Evolutionary conservation across 225 moss, liverwort and hornwort species (phyloP).

Genomic region (Pseudoscleropodium purum): DNA sequence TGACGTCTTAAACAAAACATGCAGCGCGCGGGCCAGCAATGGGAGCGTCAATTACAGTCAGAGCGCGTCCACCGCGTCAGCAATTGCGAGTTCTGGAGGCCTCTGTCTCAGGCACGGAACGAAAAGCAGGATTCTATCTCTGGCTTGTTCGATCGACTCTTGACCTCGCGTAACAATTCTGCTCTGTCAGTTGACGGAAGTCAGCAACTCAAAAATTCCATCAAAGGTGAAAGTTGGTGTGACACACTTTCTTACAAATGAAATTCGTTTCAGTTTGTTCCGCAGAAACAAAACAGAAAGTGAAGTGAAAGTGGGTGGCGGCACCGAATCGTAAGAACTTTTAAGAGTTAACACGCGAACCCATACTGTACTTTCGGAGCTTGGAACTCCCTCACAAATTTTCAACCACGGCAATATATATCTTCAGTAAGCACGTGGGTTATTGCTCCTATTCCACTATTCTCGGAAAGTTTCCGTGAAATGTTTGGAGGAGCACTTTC

Average conservation of each 20-base stretch:
- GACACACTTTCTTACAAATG: too few species aligned
- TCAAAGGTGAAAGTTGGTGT: not conserved
- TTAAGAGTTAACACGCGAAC: too few species aligned
- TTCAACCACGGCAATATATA: too few species aligned
- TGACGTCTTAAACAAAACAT: not conserved
- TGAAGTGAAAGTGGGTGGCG: too few species aligned
- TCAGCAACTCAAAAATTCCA: not conserved
- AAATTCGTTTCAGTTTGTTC: not conserved
- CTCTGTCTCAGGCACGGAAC: not conserved
- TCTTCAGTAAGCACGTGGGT: too few species aligned
- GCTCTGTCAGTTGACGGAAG: not conserved
- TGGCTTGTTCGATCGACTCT: not conserved
- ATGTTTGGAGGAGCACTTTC: too few species aligned
- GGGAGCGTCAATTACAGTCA: not conserved
- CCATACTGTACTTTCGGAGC: too few species aligned
- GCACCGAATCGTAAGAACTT: too few species aligned
- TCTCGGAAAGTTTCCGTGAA: too few species aligned
- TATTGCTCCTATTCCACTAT: too few species aligned
- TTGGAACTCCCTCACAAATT: too few species aligned
- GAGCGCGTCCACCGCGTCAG: not conserved
- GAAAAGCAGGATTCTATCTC: not conserved
- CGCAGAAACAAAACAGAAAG: too few species aligned
- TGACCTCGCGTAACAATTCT: not conserved
- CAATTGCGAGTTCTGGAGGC: not conserved
- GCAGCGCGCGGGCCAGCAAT: not conserved